These are phyloP conservation scores for Schizonepeta tenuifolia DNA, from an alignment of 257 asterid species.

Conservation along the genomic window DNA sequence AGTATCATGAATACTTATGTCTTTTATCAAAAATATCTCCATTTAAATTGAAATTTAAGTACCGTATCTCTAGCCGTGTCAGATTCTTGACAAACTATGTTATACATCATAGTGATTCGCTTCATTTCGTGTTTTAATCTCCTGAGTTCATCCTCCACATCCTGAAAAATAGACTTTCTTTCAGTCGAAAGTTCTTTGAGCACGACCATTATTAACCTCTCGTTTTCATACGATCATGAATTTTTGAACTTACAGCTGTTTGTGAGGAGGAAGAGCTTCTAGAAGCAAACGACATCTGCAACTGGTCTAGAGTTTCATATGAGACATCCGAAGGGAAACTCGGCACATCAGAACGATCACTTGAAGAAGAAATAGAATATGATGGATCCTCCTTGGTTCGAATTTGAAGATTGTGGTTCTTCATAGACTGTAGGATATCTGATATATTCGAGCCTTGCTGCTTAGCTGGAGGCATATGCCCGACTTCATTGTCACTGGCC, in stretches of 20 bases:
- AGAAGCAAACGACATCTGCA: conserved; percentile 34
- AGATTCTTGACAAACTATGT: conserved; percentile 59
- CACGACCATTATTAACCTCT: not conserved
- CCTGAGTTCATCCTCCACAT: conserved; percentile 67
- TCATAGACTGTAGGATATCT: conserved; percentile 30
- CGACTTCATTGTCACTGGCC: conserved; percentile 27
- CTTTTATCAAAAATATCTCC: not conserved
- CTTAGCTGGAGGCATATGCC: conserved; percentile 30
- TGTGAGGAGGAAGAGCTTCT: conserved; percentile 44
- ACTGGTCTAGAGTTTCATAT: conserved; percentile 40
- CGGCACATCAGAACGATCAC: conserved; percentile 36
- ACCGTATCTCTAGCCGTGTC: conserved; percentile 52
- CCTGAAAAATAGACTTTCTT: conserved; percentile 45
- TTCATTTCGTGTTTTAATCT: conserved; percentile 68
- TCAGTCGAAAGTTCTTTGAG: conserved; percentile 3
- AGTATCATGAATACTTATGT: not conserved
- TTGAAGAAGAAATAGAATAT: conserved; percentile 36
- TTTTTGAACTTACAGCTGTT: conserved; percentile 42
- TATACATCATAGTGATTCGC: conserved; percentile 61
- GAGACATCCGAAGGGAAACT: conserved; percentile 52
- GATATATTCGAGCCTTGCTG: conserved; percentile 37
- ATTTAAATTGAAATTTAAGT: not conserved
- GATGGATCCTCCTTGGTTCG: conserved; percentile 29
- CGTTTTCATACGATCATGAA: not conserved
- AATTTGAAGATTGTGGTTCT: conserved; percentile 36